A percentile compares a stretch with the other conserved stretches of the same genome.
These are phyloP conservation scores for Phytopythium cucurbitacearum DNA, from an alignment of 352 stramenopile genomes.

Conservation along the genomic window DNA sequence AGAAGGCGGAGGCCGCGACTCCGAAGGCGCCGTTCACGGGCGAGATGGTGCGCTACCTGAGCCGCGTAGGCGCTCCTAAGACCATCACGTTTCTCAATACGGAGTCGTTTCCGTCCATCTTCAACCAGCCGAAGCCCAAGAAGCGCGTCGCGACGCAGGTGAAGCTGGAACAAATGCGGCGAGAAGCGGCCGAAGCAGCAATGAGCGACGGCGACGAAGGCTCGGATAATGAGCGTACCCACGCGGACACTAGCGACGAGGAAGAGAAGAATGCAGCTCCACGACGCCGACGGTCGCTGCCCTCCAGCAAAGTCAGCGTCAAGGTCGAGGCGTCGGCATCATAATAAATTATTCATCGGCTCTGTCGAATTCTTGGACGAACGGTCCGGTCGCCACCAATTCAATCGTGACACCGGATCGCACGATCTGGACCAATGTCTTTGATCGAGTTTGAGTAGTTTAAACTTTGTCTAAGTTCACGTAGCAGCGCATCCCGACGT, in stretches of 20 bases:
- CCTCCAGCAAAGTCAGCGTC: no score
- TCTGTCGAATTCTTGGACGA: no score
- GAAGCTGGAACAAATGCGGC: conserved; percentile 21
- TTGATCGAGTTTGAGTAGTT: no score
- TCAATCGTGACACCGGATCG: no score
- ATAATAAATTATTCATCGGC: no score
- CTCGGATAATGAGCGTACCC: conserved; percentile 8
- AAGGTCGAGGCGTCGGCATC: no score
- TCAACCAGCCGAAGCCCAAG: conserved; percentile 54
- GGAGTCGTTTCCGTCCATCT: conserved; percentile 55
- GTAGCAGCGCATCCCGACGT: no score
- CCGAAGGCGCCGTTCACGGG: conserved; percentile 71
- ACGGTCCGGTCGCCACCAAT: no score
- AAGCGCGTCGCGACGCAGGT: conserved; percentile 42
- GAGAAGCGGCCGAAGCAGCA: conserved; percentile 21
- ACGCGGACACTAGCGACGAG: neutral
- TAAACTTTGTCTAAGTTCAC: no score
- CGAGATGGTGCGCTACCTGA: conserved; percentile 68
- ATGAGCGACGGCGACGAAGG: conserved; percentile 25
- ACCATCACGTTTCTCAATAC: conserved; percentile 83
- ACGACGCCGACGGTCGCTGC: neutral
- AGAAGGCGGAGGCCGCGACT: conserved; percentile 56
- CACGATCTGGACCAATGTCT: no score
- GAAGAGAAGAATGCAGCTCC: conserved; percentile 2
- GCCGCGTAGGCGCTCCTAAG: conserved; percentile 52